Conservation (phyloP, 2,329 filamentous ascomycete genomes). For the Apiospora hydei region DNA sequence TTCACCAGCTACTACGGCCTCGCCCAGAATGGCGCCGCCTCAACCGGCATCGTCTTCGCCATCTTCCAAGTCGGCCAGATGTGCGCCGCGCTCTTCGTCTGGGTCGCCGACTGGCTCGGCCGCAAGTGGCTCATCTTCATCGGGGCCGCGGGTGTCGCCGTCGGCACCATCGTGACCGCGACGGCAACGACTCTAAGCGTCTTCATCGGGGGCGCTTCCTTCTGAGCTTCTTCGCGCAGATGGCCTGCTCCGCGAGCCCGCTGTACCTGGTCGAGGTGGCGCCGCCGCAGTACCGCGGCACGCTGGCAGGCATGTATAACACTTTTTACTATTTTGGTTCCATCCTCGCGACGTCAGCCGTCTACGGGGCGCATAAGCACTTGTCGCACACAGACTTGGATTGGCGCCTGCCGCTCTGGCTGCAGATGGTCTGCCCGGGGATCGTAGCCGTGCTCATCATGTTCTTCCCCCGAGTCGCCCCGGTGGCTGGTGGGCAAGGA, state of each 20-base stretch:
- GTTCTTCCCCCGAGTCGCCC: conserved; percentile 47
- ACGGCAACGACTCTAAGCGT: conserved; percentile 50
- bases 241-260: conserved; percentile 63
- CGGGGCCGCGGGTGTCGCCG: conserved; percentile 55
- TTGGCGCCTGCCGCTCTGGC: conserved; percentile 45
- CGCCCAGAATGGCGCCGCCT: conserved; percentile 44
- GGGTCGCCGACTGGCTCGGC: conserved; percentile 53
- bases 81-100: conserved; percentile 50
- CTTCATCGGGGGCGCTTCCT: conserved; percentile 62
- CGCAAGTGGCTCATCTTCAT: conserved; percentile 51
- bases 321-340: conserved; percentile 49
- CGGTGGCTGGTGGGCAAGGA: conserved; percentile 44
- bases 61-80: conserved; percentile 54
- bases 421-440: conserved; percentile 44
- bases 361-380: conserved; percentile 42
- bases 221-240: conserved; percentile 61
- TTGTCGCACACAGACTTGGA: conserved; percentile 39
- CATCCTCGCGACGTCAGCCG: conserved; percentile 42
- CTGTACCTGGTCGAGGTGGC: conserved; percentile 67
- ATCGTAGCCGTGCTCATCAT: conserved; percentile 41
- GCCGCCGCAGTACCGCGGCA: conserved; percentile 64
- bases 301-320: conserved; percentile 62
- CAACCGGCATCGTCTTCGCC: conserved; percentile 53
- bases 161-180: conserved; percentile 58
- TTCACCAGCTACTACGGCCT: conserved; percentile 50